Evolutionary conservation across 1,139 yeast species (phyloP).

Genomic region (Debaryomyces sp.): DNA sequence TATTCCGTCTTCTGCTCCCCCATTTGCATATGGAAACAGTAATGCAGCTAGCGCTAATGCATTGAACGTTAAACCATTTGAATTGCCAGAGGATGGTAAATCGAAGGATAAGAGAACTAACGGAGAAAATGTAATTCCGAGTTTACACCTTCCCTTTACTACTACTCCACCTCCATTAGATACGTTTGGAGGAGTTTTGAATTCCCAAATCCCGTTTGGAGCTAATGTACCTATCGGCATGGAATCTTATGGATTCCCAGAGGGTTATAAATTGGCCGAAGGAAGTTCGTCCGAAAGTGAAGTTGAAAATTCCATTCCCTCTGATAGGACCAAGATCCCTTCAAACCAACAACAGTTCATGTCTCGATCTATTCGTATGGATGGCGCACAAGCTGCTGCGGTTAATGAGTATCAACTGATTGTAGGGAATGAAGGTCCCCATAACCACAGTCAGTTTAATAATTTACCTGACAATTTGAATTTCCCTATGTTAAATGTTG

Average conservation of each 20-base stretch:
- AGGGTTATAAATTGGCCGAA: constrained; percentile 8
- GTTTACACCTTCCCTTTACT: constrained; percentile 26
- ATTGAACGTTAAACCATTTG: constrained; percentile 34
- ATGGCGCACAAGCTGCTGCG: neutral
- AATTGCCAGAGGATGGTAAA: constrained; percentile 33
- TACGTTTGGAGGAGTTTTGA: constrained; percentile 28
- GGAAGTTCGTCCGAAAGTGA: constrained; percentile 20
- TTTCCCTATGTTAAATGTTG: constrained; percentile 8
- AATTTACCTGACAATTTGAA: constrained; percentile 10
- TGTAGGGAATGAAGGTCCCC: neutral
- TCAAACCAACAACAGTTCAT: constrained; percentile 3
- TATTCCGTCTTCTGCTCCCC: constrained; percentile 42
- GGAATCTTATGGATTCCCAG: constrained; percentile 7
- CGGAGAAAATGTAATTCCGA: constrained; percentile 8
- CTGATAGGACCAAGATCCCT: constrained; percentile 11
- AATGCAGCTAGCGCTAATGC: constrained; percentile 14
- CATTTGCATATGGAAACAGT: constrained; percentile 26
- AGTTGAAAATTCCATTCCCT: constrained; percentile 14
- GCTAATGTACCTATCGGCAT: constrained; percentile 10
- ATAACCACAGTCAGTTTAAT: constrained; percentile 7
- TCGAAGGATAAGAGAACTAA: constrained; percentile 13
- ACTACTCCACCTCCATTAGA: constrained; percentile 28
- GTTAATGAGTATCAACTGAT: constrained; percentile 1
- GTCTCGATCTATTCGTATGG: neutral
- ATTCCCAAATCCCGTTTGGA: constrained; percentile 19